Percentiles rank a stretch among this genome's conserved stretches.
Evolutionary conservation across 257 asterid genomes (phyloP).

Genomic region (Phtheirospermum japonicum): DNA sequence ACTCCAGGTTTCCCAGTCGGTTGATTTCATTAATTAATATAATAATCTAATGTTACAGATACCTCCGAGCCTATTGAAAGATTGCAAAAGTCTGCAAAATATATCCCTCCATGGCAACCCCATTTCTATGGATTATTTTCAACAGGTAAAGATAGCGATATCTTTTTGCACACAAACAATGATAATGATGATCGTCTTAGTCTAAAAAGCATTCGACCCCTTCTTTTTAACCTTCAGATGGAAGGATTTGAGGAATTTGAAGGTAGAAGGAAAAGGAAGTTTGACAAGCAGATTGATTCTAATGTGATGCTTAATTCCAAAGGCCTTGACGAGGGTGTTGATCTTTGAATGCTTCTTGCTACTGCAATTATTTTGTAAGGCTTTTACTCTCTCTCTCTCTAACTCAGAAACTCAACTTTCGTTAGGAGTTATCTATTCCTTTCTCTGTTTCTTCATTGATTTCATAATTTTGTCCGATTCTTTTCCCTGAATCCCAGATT

Average conservation of each 20-base stretch:
- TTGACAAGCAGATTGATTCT: conserved; percentile 87
- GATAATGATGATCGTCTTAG: conserved; percentile 3
- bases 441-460: background rate
- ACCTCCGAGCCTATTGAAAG: conserved; percentile 70
- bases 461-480: no score
- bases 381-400: background rate
- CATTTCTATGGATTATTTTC: conserved; percentile 86
- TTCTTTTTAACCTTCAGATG: conserved; percentile 47
- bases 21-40: no score
- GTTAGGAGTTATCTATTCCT: background rate
- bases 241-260: conserved; percentile 88
- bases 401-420: no score
- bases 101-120: conserved; percentile 92
- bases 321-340: conserved; percentile 94
- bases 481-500: no score
- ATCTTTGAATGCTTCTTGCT: conserved; percentile 47
- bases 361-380: conserved; percentile 30
- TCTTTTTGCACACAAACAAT: background rate
- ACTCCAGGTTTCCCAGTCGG: no score
- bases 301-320: conserved; percentile 89
- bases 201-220: background rate
- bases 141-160: conserved; percentile 48
- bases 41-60: conserved; percentile 39
- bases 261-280: conserved; percentile 79
- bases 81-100: conserved; percentile 80